Base-by-base conservation (phyloP, 2,329 filamentous ascomycete genomes). In the Trichophyton schoenleinii region DNA sequence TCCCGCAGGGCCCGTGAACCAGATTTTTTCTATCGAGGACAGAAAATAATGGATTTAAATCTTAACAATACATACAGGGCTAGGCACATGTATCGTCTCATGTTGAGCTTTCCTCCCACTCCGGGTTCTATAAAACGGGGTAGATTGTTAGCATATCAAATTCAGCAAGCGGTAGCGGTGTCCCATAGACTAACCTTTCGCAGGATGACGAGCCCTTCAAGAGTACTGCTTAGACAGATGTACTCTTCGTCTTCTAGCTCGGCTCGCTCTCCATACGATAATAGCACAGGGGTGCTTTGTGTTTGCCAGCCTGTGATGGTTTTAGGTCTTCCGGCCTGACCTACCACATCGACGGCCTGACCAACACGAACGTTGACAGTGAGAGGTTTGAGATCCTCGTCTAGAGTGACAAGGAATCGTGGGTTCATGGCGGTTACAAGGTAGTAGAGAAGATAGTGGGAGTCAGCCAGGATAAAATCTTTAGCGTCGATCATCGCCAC, bases 251-350 rank as follows among this genome's bases (percentile, higher is more conserved):
- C 94, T 75, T 99, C 94, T 58, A 99, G 79, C 79, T 99, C 94
- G 8, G 94, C 94, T 69, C 95, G 83, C 80, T 99, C 94, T 34
- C 95, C 94, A 71, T 96, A 87, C n/a, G 89, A 87, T 68, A 99
- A 79, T 63, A 99, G 80, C 55, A 99, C 94, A 0, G 94, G 94
- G n/a, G 94, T 99, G 78, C 89, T 96, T 80, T 99, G 94, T 66
- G 94, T 99, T 77, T 99, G 94, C 94, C 94, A 99, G 60, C 94
- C 94, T 8, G 94, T 99, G 70, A 99, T 99, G 1, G 94, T 99
- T 86, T 99, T 97, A 67, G 94, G 94, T 65, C 92, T 84, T 72
- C 94, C 94, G 11, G 95, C 94, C 75, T 97, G 94, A 59, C 94
- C 95, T 46, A 99, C 94, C 48, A 99, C 91, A 72, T 99, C 94